Conservation (phyloP, 2,329 filamentous ascomycete genomes). For the Ophiosphaerella herpotricha region DNA sequence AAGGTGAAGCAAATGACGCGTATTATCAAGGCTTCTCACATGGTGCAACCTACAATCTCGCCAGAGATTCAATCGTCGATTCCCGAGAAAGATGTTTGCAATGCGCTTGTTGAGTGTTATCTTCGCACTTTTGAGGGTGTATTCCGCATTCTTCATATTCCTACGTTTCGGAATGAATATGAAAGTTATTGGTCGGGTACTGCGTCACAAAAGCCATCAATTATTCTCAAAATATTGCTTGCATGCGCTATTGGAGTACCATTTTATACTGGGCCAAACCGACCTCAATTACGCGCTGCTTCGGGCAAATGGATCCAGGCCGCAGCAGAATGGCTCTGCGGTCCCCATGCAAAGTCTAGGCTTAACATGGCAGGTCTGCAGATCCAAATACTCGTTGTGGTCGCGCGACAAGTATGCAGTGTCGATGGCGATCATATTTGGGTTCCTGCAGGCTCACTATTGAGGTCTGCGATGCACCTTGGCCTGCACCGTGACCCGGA, state of each 20-base stretch:
- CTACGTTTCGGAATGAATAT: constrained; percentile 56
- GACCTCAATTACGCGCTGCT: constrained; percentile 44
- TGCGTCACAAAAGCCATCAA: constrained; percentile 50
- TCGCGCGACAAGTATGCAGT: constrained; percentile 44
- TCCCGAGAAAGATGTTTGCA: constrained; percentile 52
- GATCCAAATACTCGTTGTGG: constrained; percentile 43
- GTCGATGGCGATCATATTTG: constrained; percentile 45
- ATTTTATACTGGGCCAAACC: constrained; percentile 57
- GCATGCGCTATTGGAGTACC: constrained; percentile 41
- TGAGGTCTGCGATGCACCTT: constrained; percentile 48
- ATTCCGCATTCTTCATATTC: constrained; percentile 58
- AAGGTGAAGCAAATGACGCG: constrained; percentile 59
- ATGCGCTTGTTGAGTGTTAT: constrained; percentile 56
- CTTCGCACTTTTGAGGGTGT: constrained; percentile 55
- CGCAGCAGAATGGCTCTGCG: constrained; percentile 58
- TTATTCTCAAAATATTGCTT: constrained; percentile 56
- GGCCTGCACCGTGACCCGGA: constrained; percentile 49
- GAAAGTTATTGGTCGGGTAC: constrained; percentile 55
- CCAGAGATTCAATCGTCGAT: constrained; percentile 49
- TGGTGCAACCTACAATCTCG: constrained; percentile 50
- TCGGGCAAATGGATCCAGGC: constrained; percentile 61
- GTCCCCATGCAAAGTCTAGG: constrained; percentile 58
- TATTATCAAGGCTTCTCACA: constrained; percentile 54
- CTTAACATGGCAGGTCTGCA: constrained; percentile 59
- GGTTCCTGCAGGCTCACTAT: constrained; percentile 45